A percentile compares a stretch with the other conserved stretches of the same genome.
Evolutionary conservation across 2,329 filamentous ascomycete species (phyloP).

Genomic region (Colletotrichum tanaceti): DNA sequence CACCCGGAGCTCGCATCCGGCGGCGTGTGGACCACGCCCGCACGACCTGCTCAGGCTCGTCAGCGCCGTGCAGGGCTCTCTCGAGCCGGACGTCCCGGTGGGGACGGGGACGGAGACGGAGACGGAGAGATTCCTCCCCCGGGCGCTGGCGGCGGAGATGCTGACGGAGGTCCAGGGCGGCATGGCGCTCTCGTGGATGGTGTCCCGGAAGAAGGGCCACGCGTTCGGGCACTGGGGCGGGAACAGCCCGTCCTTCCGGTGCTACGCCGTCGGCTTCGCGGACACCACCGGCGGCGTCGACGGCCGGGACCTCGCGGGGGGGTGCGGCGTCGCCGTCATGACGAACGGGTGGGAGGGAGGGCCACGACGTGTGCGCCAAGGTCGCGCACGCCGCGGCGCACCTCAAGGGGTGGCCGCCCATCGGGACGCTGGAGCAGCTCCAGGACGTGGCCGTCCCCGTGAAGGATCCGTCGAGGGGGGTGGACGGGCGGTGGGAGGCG

Average conservation of each 20-base stretch:
- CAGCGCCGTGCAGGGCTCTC: constrained; percentile 41
- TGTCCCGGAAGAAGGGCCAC: constrained; percentile 13
- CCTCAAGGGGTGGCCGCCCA: constrained; percentile 32
- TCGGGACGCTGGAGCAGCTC: constrained; percentile 19
- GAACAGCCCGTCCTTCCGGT: constrained; percentile 42
- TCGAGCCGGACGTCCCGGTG: neutral
- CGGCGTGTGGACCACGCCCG: constrained; percentile 43
- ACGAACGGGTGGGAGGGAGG: constrained; percentile 40
- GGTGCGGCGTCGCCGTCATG: constrained; percentile 42
- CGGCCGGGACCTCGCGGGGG: constrained; percentile 17
- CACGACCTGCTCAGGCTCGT: constrained; percentile 42
- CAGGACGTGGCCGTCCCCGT: constrained; percentile 20
- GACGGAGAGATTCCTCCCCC: constrained; percentile 31
- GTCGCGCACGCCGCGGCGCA: constrained; percentile 21
- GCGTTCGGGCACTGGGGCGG: constrained; percentile 41
- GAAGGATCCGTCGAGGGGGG: neutral
- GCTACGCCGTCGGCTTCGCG: constrained; percentile 39
- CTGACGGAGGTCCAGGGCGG: constrained; percentile 34
- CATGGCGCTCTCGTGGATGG: constrained; percentile 42
- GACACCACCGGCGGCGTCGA: constrained; percentile 9
- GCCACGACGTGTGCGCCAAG: constrained; percentile 15
- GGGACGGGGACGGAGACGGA: neutral
- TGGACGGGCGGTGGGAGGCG: constrained; percentile 1
- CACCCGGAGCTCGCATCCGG: constrained; percentile 26
- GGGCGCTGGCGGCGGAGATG: constrained; percentile 40